A percentile compares a stretch with the other conserved stretches of the same genome.
Conservation (phyloP, 108 stramenopile genomes). For the Skeletonema tropicum region DNA sequence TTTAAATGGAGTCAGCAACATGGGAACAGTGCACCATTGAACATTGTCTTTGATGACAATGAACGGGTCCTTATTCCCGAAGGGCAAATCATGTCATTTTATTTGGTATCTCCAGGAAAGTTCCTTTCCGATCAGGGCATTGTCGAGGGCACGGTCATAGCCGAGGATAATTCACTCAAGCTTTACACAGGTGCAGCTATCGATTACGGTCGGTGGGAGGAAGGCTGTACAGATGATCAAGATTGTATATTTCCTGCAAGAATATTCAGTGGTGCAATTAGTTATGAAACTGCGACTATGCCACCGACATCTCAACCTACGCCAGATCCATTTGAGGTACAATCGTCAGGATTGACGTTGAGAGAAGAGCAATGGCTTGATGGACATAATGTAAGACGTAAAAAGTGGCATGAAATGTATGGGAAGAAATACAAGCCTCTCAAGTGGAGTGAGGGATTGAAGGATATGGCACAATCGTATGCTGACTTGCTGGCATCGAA, state of each 20-base stretch:
- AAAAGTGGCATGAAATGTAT: slow-evolving; percentile 4
- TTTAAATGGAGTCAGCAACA: background rate
- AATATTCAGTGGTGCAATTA: background rate
- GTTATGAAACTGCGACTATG: background rate
- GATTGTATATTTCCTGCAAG: background rate
- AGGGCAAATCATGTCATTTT: slow-evolving; percentile 1
- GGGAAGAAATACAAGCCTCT: slow-evolving; percentile 1
- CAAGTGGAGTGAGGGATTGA: background rate
- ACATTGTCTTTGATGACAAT: background rate
- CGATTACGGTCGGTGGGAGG: background rate
- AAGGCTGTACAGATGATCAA: background rate
- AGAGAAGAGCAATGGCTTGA: slow-evolving; percentile 8
- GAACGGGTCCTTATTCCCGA: background rate
- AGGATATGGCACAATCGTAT: slow-evolving; percentile 1
- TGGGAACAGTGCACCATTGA: background rate
- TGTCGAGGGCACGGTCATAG: background rate
- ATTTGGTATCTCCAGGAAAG: background rate
- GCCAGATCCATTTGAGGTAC: background rate
- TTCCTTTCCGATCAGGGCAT: background rate
- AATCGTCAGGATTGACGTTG: background rate
- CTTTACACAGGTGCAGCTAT: background rate
- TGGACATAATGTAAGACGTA: background rate
- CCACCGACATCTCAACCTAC: background rate
- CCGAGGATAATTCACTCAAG: background rate
- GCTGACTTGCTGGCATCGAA: background rate